A percentile compares a stretch with the other conserved stretches of the same genome.
Conservation (phyloP, 2,329 filamentous ascomycete genomes). For the Ambrosiella cleistominuta region DNA sequence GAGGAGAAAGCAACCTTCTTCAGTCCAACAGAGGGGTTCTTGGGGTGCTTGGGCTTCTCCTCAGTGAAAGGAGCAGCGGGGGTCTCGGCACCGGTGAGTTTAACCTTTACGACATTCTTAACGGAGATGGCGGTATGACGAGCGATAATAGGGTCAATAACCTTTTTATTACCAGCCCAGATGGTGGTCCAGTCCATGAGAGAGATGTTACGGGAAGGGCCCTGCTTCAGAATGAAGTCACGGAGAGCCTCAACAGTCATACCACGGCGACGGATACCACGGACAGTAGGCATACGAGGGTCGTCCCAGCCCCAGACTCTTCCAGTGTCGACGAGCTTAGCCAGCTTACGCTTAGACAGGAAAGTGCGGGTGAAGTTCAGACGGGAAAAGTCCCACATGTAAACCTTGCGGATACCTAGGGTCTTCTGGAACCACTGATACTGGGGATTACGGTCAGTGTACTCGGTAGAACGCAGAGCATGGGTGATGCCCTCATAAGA, state of each 20-base stretch:
- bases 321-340: constrained; percentile 61
- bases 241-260: constrained; percentile 64
- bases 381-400: constrained; percentile 73
- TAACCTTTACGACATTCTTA: constrained; percentile 54
- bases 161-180: constrained; percentile 63
- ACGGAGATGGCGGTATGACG: constrained; percentile 57
- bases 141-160: constrained; percentile 60
- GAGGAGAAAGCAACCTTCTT: constrained; percentile 73
- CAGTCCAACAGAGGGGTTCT: constrained; percentile 67
- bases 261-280: constrained; percentile 60
- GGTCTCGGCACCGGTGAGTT: constrained; percentile 49
- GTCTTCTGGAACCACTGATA: constrained; percentile 74
- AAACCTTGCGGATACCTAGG: constrained; percentile 54
- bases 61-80: constrained; percentile 45
- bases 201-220: constrained; percentile 67
- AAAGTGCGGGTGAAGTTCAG: constrained; percentile 75
- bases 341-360: constrained; percentile 72
- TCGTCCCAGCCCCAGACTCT: constrained; percentile 75
- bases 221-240: constrained; percentile 73
- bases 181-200: constrained; percentile 68
- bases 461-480: constrained; percentile 69
- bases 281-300: constrained; percentile 69
- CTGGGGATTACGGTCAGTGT: constrained; percentile 71
- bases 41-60: constrained; percentile 73
- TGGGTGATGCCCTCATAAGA: constrained; percentile 68